Percentiles rank a stretch among this genome's conserved stretches.
Conservation (phyloP, 139 green algal genomes). For the Micractinium conductrix region DNA sequence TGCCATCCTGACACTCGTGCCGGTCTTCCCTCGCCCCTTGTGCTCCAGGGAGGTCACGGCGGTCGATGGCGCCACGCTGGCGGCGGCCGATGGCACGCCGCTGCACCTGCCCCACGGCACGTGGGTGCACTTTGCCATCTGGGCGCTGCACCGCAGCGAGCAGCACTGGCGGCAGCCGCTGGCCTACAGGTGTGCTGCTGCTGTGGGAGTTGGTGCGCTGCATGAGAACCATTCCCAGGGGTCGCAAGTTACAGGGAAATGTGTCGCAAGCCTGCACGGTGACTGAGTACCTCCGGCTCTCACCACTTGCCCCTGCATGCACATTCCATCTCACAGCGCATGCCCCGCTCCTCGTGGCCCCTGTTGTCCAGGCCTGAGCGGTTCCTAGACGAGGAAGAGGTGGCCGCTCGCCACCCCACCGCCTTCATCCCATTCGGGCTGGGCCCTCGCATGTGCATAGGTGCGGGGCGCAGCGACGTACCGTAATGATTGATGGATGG, state of each 20-base stretch:
- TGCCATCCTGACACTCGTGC: too few species aligned
- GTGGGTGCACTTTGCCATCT: conserved; percentile 44
- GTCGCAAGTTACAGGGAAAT: too few species aligned
- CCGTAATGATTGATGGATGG: too few species aligned
- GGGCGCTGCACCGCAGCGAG: conserved; percentile 28
- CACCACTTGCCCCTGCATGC: background rate
- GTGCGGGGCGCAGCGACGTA: too few species aligned
- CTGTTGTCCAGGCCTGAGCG: conserved; percentile 37
- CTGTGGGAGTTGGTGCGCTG: too few species aligned
- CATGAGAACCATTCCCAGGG: too few species aligned
- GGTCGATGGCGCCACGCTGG: background rate
- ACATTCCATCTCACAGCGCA: background rate
- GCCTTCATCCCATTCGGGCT: conserved; percentile 52
- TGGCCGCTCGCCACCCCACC: conserved; percentile 9
- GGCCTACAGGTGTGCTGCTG: too few species aligned
- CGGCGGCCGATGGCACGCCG: background rate
- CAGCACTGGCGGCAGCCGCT: background rate
- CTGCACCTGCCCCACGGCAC: conserved; percentile 23
- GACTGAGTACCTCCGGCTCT: background rate
- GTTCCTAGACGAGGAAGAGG: conserved; percentile 32
- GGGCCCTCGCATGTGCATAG: conserved; percentile 50
- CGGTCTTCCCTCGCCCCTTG: too few species aligned
- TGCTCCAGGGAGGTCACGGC: conserved; percentile 2
- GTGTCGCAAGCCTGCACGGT: too few species aligned
- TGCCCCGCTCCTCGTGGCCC: background rate